Evolutionary conservation across 2,329 filamentous ascomycete species (phyloP), one percentile per base, ranked within the genome.

Genomic region (Capronia epimyces): DNA sequence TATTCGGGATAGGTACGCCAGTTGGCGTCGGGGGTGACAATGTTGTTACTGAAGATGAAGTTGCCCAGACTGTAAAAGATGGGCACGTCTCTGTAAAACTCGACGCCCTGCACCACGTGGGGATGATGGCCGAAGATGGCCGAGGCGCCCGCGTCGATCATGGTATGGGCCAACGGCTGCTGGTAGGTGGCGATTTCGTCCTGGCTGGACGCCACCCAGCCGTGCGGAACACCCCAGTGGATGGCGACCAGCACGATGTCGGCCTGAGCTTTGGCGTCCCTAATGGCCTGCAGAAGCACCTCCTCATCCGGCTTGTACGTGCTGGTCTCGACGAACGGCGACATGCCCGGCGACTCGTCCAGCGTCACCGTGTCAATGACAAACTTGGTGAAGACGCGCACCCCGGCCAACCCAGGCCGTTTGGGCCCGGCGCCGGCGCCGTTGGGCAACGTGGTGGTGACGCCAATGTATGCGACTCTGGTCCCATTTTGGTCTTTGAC

Each of bases 141-240:
- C 4, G 47, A 50, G 9, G 47, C 47, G 12, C 47, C 47, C 1
- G 47, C 47, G 12, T 50, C 47, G 31, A 50, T 37, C 40, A 50
- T 50, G 18, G 47, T 40, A 27, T 44, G 27, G 12, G 47, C 47
- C 29, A 50, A 22, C 3, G 47, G 47, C 18, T 29, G 47, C 20
- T 50, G 47, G 27, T 50, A 50, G 15, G 47, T 50, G 9, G 47
- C 47, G n/a, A 50, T 44, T 40, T 50, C 47, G 31, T 50, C 47
- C 20, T 50, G 47, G 12, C 15, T 44, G 8, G 20, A 16, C 8
- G 40, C 40, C 9, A 50, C 40, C 47, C 47, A 50, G 13, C 47
- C 47, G 21, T 39, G 44, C 12, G 47, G 47, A 2, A 50, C 47
- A 5, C 47, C 47, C 47, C 47, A 50, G 20, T 50, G 47, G 22